phyloP scores from a whole-genome alignment of 192 early-diverging fungal genomes.

The Entophlyctis luteolus region DNA sequence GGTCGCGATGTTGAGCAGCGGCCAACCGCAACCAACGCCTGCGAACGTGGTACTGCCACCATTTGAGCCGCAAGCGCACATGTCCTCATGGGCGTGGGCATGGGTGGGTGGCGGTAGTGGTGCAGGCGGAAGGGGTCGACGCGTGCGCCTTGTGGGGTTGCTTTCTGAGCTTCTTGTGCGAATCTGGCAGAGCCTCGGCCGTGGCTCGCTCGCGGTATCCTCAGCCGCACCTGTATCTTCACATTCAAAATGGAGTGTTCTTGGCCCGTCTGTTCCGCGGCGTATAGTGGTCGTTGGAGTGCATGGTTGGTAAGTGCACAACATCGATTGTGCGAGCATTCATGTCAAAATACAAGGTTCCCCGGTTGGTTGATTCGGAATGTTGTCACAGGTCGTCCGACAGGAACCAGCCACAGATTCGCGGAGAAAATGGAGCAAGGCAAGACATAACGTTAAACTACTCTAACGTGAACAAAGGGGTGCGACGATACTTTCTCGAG shows the following conservation, averaged over 20 bases:
- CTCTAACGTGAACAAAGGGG: background rate
- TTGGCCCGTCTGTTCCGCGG: background rate
- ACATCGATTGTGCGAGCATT: constrained; percentile 58
- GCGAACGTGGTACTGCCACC: constrained; percentile 4
- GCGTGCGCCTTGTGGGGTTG: background rate
- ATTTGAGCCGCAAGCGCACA: background rate
- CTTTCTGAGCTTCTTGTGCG: background rate
- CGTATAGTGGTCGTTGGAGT: constrained; percentile 63
- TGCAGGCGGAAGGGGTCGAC: background rate
- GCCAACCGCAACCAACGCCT: background rate
- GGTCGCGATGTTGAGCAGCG: too few relatives aligned
- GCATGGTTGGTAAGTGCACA: constrained; percentile 20
- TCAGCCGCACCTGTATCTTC: background rate
- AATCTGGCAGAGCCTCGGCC: background rate
- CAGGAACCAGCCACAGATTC: constrained; percentile 85
- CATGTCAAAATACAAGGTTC: constrained; percentile 42
- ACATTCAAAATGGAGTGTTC: background rate
- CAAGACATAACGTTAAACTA: too few relatives aligned
- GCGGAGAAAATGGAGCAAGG: constrained; percentile 82
- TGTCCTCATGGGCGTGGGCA: constrained; percentile 9
- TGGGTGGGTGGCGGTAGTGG: background rate
- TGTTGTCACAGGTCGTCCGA: constrained; percentile 83
- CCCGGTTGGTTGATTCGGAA: constrained; percentile 58
- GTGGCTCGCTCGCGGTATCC: background rate
- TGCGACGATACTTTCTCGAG: constrained; percentile 35